Evolutionary conservation across 1,284 basidiomycete genomes (phyloP), one percentile per base, ranked within the genome.

Genomic region (Albatrellus sp.): DNA sequence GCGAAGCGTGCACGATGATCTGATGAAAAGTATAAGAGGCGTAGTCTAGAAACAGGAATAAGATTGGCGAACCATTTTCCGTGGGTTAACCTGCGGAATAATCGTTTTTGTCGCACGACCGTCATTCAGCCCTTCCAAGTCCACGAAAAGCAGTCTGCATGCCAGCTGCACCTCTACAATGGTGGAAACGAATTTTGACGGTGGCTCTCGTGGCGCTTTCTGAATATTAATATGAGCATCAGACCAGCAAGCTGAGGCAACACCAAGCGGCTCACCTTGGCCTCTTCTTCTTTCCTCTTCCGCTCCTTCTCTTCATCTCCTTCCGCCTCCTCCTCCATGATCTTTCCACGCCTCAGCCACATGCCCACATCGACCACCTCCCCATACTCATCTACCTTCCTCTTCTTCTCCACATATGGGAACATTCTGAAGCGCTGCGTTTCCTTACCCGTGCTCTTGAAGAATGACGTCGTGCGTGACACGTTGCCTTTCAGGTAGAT

Each of bases 21-120:
- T 96, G 41, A 51, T 50, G 31, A 28, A n/a, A 37, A 2, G n/a
- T 10, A 33, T 37, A 12, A 32, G 28, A 44, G 38, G 33, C 11
- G 37, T 24, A 7, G 24, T 24, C 24, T 24, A 37, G 9, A 40
- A 11, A n/a, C 3, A 11, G 10, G 10, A 9, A 3, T 42, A 13
- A 16, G 7, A 30, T 9, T 39, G 4, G 60, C 69, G 47, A 47
- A 90, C 91, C 73, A 96, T 80, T 68, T 92, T 93, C 14, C 96
- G 77, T 20, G 96, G 96, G 58, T 96, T 92, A 45, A 99, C 79
- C 66, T 97, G 91, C 2, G 94, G 90, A 10, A 98, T 81, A 50
- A 99, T 93, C 0, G 89, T 94, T 63, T 97, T 97, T 50, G 98
- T 82, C 5, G 96, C 92, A 49, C 93, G 82, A 1, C 94, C 93